phyloP scores from a whole-genome alignment of 2,329 filamentous ascomycete species.

The Aspergillus sp. region DNA sequence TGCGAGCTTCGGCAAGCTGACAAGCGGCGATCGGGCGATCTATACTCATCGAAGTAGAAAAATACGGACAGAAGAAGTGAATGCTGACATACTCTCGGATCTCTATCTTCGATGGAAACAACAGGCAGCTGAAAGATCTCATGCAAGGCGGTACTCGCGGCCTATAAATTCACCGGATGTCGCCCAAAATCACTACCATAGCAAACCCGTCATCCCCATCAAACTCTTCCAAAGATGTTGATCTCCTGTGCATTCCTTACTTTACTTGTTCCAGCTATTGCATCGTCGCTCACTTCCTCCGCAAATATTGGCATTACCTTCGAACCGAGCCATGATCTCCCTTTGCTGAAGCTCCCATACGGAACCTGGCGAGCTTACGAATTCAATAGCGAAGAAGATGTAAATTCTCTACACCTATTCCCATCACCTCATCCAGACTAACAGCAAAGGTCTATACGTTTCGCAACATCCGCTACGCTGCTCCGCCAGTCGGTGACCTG shows the following conservation, averaged over 20 bases:
- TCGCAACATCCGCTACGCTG: constrained; percentile 12
- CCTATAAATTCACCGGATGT: neutral
- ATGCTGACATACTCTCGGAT: neutral
- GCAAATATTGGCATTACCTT: neutral
- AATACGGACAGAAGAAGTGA: neutral
- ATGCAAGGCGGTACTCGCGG: neutral
- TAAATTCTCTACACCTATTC: neutral
- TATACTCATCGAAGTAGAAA: neutral
- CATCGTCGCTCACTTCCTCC: neutral
- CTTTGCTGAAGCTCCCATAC: constrained; percentile 9
- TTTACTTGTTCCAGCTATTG: neutral
- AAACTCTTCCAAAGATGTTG: neutral
- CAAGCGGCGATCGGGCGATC: neutral
- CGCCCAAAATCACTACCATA: neutral
- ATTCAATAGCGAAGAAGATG: neutral
- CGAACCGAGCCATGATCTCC: neutral
- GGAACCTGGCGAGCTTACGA: constrained; percentile 7
- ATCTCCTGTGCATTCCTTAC: neutral
- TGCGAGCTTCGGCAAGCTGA: neutral
- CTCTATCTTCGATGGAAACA: neutral
- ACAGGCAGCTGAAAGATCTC: neutral
- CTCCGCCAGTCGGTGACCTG: constrained; percentile 5
- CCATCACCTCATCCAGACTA: neutral
- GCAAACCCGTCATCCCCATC: neutral
- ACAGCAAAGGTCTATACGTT: constrained; percentile 2